phyloP scores from a whole-genome alignment of 2,329 filamentous ascomycete species.

The Cyanodermella asteris region DNA sequence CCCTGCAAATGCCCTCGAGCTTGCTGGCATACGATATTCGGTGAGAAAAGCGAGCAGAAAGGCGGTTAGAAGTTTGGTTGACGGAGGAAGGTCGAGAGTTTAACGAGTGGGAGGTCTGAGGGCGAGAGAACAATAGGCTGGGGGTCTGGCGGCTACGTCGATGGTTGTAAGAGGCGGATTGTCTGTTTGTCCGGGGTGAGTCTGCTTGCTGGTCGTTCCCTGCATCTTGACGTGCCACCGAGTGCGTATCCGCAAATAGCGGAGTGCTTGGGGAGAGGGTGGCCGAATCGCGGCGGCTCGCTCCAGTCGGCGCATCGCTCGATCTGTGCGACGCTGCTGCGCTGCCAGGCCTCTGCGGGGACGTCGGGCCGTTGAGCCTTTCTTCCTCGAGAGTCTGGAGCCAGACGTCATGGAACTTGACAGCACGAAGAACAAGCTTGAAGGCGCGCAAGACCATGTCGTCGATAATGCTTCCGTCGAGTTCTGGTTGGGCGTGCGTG shows the following conservation, averaged over 20 bases:
- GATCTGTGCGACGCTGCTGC: too few species aligned
- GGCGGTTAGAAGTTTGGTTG: conserved; percentile 26
- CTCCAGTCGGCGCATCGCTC: too few species aligned
- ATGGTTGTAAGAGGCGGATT: conserved; percentile 6
- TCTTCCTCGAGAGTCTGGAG: too few species aligned
- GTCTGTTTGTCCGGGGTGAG: neutral
- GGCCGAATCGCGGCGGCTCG: too few species aligned
- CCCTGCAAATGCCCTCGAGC: conserved; percentile 37
- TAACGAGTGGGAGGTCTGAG: conserved; percentile 12
- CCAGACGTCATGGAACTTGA: conserved; percentile 73
- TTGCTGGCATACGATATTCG: conserved; percentile 55
- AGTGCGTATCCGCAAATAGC: too few species aligned
- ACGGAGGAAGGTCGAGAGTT: conserved; percentile 14
- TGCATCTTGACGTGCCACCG: conserved; percentile 6
- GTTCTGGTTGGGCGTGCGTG: conserved; percentile 28
- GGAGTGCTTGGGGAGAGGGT: too few species aligned
- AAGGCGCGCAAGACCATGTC: conserved; percentile 88
- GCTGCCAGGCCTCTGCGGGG: too few species aligned
- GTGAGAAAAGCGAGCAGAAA: conserved; percentile 46
- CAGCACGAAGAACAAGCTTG: conserved; percentile 76
- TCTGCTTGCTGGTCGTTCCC: conserved; percentile 5
- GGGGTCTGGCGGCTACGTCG: conserved; percentile 4
- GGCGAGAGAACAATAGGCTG: conserved; percentile 11
- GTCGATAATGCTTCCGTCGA: conserved; percentile 64
- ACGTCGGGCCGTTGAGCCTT: too few species aligned